Percentiles rank a stretch among this genome's conserved stretches.
phyloP scores from a whole-genome alignment of 2,329 filamentous ascomycete species.

The Colletotrichum cuscutae region DNA sequence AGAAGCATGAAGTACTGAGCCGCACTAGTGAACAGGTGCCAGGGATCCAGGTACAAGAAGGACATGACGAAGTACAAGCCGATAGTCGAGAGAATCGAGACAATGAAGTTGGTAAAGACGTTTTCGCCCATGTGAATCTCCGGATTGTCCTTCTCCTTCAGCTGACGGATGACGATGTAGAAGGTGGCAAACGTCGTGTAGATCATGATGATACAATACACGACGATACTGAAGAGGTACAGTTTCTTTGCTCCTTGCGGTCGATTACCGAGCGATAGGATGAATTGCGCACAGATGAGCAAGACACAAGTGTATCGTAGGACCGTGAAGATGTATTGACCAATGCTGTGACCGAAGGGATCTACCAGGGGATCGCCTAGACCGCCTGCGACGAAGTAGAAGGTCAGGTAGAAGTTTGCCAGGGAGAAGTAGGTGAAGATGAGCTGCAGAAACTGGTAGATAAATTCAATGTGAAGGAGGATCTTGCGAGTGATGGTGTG shows the following conservation, averaged over 20 bases:
- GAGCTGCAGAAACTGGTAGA: slow-evolving; percentile 93
- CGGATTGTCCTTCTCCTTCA: slow-evolving; percentile 62
- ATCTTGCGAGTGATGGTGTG: slow-evolving; percentile 91
- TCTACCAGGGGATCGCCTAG: slow-evolving; percentile 82
- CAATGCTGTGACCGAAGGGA: slow-evolving; percentile 90
- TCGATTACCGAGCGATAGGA: slow-evolving; percentile 93
- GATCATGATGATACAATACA: slow-evolving; percentile 94
- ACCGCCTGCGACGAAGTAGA: slow-evolving; percentile 97
- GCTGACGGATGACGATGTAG: slow-evolving; percentile 88
- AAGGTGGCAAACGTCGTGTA: slow-evolving; percentile 92
- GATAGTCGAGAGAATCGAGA: slow-evolving; percentile 87
- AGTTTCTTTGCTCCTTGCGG: slow-evolving; percentile 94
- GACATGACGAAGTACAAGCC: slow-evolving; percentile 97
- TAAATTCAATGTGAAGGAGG: slow-evolving; percentile 91
- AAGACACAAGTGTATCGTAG: slow-evolving; percentile 87
- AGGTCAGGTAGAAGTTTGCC: slow-evolving; percentile 98
- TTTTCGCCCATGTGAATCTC: slow-evolving; percentile 76
- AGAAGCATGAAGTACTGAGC: slow-evolving; percentile 93
- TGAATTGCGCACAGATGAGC: slow-evolving; percentile 94
- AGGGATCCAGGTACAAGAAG: slow-evolving; percentile 95
- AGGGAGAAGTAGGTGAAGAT: slow-evolving; percentile 98
- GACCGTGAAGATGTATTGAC: slow-evolving; percentile 85
- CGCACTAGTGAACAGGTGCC: slow-evolving; percentile 97
- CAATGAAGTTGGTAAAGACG: slow-evolving; percentile 93
- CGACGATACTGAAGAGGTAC: slow-evolving; percentile 87